Evolutionary conservation across 495 filamentous ascomycete genomes (phyloP), one percentile per base, ranked within the genome.

Genomic region (Aspergillus egyptiacus): DNA sequence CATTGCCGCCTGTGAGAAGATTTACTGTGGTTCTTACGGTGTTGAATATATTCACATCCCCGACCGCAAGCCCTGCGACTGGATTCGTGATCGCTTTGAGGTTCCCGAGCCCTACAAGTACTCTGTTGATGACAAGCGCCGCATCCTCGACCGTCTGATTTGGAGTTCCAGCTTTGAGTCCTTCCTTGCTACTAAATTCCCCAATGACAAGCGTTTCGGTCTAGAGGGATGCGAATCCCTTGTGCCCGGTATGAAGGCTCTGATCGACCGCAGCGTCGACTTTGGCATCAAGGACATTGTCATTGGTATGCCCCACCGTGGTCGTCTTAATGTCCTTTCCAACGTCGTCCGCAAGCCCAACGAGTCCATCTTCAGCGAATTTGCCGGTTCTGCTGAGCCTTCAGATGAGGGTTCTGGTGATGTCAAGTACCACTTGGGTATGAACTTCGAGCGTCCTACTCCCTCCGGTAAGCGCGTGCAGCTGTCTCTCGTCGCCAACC

Each of bases 381-480:
- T 98, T 59, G 86, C 85, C 49, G 93, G 93, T 51, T 86, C 87
- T 31, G 72, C 87, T 27, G 91, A 89, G 60, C 86, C 89, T 20
- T 83, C 84, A 50, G 93, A 98, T 59, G 93, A 97, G 70, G 93
- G 93, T 48, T 97, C 94, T 40, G 93, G 93, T 53, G 93, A 98
- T 68, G 93, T 98, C 66, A 98, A 98, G 69, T 98, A 98, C 72
- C 93, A 98, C 74, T 72, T 98, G 60, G 93, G 93, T 59, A 98
- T 98, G 93, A 97, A 97, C 74, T 98, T 98, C 61, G 94, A 98
- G 73, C 88, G 93, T 41, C 93, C 93, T 25, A 98, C 93, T 17
- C 93, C 93, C 46, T 97, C 94, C 20, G 93, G 93, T 59, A 97
- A 96, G 78, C 93, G 93, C 46, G 93, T 98, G 14, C 93, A 97